These are phyloP conservation scores for Paxillus involutus DNA, from an alignment of 768 basidiomycete species.

Conservation along the genomic window DNA sequence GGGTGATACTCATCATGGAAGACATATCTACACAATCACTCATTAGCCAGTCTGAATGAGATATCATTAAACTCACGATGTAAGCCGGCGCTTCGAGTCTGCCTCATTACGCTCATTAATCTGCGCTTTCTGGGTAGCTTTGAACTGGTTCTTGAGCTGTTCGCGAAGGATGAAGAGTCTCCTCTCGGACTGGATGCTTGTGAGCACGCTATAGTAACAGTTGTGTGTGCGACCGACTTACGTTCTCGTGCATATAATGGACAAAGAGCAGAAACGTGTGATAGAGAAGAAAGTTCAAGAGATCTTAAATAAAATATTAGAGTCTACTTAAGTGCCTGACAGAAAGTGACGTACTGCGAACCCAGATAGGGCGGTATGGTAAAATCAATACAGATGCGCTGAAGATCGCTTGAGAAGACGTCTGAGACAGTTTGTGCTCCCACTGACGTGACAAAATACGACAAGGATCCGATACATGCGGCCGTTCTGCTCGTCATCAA, in stretches of 20 bases:
- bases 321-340: neutral
- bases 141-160: conserved; percentile 73
- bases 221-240: conserved; percentile 24
- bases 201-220: conserved; percentile 1
- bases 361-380: conserved; percentile 37
- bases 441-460: conserved; percentile 56
- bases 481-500: conserved; percentile 64
- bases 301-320: conserved; percentile 36
- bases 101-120: conserved; percentile 71
- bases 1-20: conserved; percentile 65
- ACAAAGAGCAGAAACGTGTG: conserved; percentile 80
- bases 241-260: conserved; percentile 64
- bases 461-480: conserved; percentile 56
- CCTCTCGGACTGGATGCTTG: conserved; percentile 43
- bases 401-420: conserved; percentile 18
- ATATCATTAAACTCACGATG: conserved; percentile 54
- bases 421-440: neutral
- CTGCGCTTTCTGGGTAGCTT: conserved; percentile 71
- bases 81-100: conserved; percentile 80
- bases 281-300: conserved; percentile 75
- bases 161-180: conserved; percentile 67
- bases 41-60: neutral
- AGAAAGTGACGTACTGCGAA: conserved; percentile 34
- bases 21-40: conserved; percentile 50
- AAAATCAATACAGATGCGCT: conserved; percentile 38